Conservation (phyloP, 129 eudicot genomes). For the Heracleum sosnowskyi region DNA sequence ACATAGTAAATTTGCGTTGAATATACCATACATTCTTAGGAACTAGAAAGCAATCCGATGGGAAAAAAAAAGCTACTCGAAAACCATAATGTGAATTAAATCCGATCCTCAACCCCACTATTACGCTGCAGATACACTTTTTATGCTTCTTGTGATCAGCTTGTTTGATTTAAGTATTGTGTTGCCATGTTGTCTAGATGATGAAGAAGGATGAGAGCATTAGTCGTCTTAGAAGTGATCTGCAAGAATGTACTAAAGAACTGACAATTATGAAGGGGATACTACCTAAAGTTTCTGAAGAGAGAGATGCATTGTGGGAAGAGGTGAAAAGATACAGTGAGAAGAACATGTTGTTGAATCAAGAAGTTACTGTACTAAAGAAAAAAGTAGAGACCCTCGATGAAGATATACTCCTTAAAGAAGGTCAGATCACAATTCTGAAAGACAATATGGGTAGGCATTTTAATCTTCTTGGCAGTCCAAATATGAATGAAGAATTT, state of each 20-base stretch:
- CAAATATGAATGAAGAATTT: slow-evolving; percentile 29
- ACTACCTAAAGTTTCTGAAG: slow-evolving; percentile 72
- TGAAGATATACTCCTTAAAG: slow-evolving; percentile 80
- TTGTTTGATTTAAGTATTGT: background rate
- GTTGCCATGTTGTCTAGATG: background rate
- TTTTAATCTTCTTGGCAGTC: slow-evolving; percentile 64
- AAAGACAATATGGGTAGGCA: slow-evolving; percentile 75
- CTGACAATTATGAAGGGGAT: slow-evolving; percentile 51
- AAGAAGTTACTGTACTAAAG: slow-evolving; percentile 55
- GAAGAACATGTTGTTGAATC: slow-evolving; percentile 68
- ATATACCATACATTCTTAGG: background rate
- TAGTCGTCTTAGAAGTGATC: slow-evolving; percentile 48
- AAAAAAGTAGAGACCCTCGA: slow-evolving; percentile 78
- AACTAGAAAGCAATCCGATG: background rate
- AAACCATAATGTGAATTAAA: background rate
- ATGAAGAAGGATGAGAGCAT: slow-evolving; percentile 66
- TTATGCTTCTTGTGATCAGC: background rate
- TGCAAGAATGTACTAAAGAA: slow-evolving; percentile 77
- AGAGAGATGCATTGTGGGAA: slow-evolving; percentile 91
- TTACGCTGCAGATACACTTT: background rate
- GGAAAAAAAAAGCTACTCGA: background rate
- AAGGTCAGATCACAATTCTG: slow-evolving; percentile 85
- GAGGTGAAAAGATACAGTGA: slow-evolving; percentile 69
- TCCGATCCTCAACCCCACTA: background rate
- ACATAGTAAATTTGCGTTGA: background rate